Evolutionary conservation across 345 rosid species (phyloP).

Genomic region (Reutealis trisperma): DNA sequence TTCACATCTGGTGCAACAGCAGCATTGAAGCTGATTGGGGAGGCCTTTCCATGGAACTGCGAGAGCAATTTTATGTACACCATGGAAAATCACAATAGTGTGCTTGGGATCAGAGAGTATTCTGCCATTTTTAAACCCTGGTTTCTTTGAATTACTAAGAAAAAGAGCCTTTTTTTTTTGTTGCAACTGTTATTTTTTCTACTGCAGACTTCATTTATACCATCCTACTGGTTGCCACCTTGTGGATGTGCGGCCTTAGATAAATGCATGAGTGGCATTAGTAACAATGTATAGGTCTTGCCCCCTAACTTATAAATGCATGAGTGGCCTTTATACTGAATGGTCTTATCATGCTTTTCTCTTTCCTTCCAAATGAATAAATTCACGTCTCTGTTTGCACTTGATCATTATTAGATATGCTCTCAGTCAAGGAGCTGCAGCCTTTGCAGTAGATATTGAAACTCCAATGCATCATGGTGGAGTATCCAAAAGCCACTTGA

Average conservation of each 20-base stretch:
- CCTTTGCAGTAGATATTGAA: slow-evolving; percentile 77
- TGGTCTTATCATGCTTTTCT: not conserved
- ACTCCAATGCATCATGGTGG: slow-evolving; percentile 34
- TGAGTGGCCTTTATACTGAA: not conserved
- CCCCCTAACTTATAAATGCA: not conserved
- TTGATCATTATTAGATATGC: slow-evolving; percentile 59
- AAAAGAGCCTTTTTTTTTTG: not conserved
- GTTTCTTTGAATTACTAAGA: not conserved
- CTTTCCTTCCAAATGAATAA: not conserved
- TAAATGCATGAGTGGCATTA: not conserved
- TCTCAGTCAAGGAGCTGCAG: slow-evolving; percentile 75
- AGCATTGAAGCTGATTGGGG: slow-evolving; percentile 87
- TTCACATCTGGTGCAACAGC: slow-evolving; percentile 98
- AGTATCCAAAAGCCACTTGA: slow-evolving; percentile 26
- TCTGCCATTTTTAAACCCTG: slow-evolving; percentile 26
- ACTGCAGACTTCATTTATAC: not conserved
- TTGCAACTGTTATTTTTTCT: not conserved
- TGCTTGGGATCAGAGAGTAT: slow-evolving; percentile 98
- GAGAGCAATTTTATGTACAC: slow-evolving; percentile 74
- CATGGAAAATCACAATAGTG: slow-evolving; percentile 96
- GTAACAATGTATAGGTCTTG: not conserved
- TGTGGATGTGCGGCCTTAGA: not conserved
- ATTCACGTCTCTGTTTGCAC: slow-evolving; percentile 20
- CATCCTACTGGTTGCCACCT: not conserved
- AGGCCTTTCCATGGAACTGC: slow-evolving; percentile 85